These are phyloP conservation scores for Phytophthora parvispora DNA, from an alignment of 352 stramenopile genomes.

Conservation along the genomic window DNA sequence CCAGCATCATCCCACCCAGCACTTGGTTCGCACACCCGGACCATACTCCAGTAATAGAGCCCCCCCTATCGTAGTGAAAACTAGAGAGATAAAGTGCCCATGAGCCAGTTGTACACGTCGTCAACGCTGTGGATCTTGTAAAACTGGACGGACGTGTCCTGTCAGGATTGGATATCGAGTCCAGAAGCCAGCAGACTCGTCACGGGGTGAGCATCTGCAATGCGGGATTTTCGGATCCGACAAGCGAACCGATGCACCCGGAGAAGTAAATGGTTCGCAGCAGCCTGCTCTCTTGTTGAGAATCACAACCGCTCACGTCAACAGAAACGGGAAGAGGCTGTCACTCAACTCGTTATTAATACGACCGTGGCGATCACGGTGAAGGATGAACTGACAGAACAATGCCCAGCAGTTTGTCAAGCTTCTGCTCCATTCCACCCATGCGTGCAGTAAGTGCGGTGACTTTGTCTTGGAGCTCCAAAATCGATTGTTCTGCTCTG, in stretches of 20 bases:
- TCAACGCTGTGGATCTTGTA: not conserved
- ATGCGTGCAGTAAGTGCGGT: too few species aligned
- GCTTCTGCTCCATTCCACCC: too few species aligned
- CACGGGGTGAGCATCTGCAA: not conserved
- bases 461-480: too few species aligned
- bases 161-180: not conserved
- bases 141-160: not conserved
- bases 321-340: too few species aligned
- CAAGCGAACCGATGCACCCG: not conserved
- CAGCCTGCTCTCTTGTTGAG: too few species aligned
- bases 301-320: too few species aligned
- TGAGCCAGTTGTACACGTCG: conserved; percentile 54
- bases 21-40: not conserved
- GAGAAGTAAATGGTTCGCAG: not conserved
- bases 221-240: not conserved
- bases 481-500: too few species aligned
- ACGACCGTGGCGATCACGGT: too few species aligned
- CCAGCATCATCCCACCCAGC: not conserved
- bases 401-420: too few species aligned
- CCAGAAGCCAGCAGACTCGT: not conserved
- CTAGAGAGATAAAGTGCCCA: conserved; percentile 39
- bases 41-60: conserved; percentile 25
- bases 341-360: too few species aligned
- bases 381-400: too few species aligned
- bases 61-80: conserved; percentile 50